Conservation (phyloP, 768 basidiomycete species). For the Tricholoma bakamatsutake region DNA sequence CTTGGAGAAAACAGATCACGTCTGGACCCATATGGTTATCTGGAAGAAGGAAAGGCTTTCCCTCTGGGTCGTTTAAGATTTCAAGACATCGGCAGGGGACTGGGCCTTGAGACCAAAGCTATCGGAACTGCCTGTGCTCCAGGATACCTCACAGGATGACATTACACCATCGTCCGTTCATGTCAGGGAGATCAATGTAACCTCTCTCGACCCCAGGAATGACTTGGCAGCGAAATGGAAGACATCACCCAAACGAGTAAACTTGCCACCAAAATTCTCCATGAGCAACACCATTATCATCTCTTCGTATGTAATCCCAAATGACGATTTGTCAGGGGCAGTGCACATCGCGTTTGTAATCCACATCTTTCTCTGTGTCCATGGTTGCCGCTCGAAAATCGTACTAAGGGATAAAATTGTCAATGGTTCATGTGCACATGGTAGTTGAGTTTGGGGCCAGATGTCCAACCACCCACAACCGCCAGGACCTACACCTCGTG, state of each 20-base stretch:
- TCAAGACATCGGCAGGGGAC: constrained; percentile 7
- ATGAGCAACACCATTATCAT: background rate
- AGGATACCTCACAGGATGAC: constrained; percentile 8
- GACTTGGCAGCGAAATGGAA: constrained; percentile 7
- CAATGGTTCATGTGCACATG: constrained; percentile 9
- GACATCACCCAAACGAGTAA: constrained; percentile 1
- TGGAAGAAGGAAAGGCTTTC: constrained; percentile 8
- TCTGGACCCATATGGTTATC: constrained; percentile 14
- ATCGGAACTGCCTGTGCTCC: constrained; percentile 7
- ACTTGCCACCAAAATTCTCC: constrained; percentile 9
- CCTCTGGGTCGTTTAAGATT: constrained; percentile 4
- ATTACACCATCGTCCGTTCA: constrained; percentile 5
- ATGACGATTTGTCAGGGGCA: background rate
- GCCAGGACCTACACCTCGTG: background rate
- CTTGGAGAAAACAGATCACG: constrained; percentile 11
- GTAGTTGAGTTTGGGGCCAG: background rate
- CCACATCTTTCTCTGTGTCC: constrained; percentile 4
- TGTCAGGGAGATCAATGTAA: constrained; percentile 5
- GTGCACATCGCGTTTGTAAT: constrained; percentile 3
- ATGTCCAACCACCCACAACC: background rate
- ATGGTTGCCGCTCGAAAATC: background rate
- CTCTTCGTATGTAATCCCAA: background rate
- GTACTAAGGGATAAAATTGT: constrained; percentile 12
- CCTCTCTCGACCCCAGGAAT: constrained; percentile 4
- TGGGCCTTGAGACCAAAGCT: constrained; percentile 1